Evolutionary conservation across 768 basidiomycete species (phyloP).

Genomic region (Trametes villosa): DNA sequence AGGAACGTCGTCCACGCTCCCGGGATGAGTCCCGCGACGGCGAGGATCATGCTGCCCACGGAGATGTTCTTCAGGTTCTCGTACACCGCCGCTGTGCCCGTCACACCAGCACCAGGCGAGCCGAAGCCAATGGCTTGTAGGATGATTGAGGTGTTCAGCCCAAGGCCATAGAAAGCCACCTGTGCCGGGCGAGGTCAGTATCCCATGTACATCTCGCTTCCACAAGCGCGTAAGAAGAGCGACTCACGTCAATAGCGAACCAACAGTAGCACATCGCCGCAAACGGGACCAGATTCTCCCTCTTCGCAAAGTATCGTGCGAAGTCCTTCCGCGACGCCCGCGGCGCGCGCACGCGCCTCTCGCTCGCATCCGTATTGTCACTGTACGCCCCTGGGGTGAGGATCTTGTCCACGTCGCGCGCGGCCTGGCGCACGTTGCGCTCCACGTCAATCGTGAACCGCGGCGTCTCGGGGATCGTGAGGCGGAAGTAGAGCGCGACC

Average conservation of each 20-base stretch:
- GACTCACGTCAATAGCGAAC: slow-evolving; percentile 83
- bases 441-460: slow-evolving; percentile 56
- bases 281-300: slow-evolving; percentile 80
- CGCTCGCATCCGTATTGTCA: slow-evolving; percentile 56
- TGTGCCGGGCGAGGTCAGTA: slow-evolving; percentile 22
- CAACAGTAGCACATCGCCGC: slow-evolving; percentile 83
- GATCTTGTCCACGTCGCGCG: slow-evolving; percentile 46
- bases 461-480: slow-evolving; percentile 55
- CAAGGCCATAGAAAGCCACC: slow-evolving; percentile 54
- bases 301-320: slow-evolving; percentile 62
- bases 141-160: slow-evolving; percentile 50
- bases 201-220: neutral
- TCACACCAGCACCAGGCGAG: slow-evolving; percentile 13
- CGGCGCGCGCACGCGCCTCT: slow-evolving; percentile 54
- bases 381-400: slow-evolving; percentile 44
- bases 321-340: slow-evolving; percentile 57
- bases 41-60: slow-evolving; percentile 43
- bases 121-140: slow-evolving; percentile 39
- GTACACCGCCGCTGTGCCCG: slow-evolving; percentile 26
- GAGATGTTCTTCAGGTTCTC: slow-evolving; percentile 35
- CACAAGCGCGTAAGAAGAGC: neutral
- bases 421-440: slow-evolving; percentile 48
- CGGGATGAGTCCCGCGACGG: slow-evolving; percentile 44
- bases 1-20: slow-evolving; percentile 43
- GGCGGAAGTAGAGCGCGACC: slow-evolving; percentile 51